Evolutionary conservation across 2,329 filamentous ascomycete genomes (phyloP).

Genomic region (Fusarium nurragi): DNA sequence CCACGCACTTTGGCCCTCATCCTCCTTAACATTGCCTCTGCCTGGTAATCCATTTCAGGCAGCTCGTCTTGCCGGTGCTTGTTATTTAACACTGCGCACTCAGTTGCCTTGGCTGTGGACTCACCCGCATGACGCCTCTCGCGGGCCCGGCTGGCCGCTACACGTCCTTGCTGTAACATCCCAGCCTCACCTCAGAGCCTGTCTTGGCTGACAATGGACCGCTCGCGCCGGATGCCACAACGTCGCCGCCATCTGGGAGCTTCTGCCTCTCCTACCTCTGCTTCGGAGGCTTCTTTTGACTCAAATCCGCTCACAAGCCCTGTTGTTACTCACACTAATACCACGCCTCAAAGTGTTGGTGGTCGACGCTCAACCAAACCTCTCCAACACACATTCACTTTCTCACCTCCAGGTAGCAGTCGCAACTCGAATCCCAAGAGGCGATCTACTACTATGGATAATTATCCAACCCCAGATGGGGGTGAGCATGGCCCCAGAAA

Average conservation of each 20-base stretch:
- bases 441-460: constrained; percentile 57
- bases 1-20: constrained; percentile 36
- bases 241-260: constrained; percentile 48
- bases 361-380: constrained; percentile 49
- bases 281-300: constrained; percentile 47
- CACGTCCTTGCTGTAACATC: constrained; percentile 45
- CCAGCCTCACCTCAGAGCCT: constrained; percentile 38
- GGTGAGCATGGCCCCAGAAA: constrained; percentile 63
- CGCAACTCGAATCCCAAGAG: constrained; percentile 51
- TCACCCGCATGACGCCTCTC: constrained; percentile 43
- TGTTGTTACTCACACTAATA: constrained; percentile 46
- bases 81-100: constrained; percentile 28
- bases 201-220: constrained; percentile 50
- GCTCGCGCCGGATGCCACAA: constrained; percentile 50
- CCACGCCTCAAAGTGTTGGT: constrained; percentile 46
- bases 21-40: constrained; percentile 20
- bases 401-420: constrained; percentile 49
- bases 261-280: constrained; percentile 49
- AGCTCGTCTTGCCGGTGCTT: constrained; percentile 22
- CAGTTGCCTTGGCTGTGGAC: constrained; percentile 27
- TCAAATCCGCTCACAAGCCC: constrained; percentile 48
- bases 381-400: constrained; percentile 51
- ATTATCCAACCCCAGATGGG: constrained; percentile 52
- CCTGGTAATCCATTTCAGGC: constrained; percentile 14
- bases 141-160: constrained; percentile 45